Conservation (phyloP, 441 rosid genomes). For the Populus hybrid region DNA sequence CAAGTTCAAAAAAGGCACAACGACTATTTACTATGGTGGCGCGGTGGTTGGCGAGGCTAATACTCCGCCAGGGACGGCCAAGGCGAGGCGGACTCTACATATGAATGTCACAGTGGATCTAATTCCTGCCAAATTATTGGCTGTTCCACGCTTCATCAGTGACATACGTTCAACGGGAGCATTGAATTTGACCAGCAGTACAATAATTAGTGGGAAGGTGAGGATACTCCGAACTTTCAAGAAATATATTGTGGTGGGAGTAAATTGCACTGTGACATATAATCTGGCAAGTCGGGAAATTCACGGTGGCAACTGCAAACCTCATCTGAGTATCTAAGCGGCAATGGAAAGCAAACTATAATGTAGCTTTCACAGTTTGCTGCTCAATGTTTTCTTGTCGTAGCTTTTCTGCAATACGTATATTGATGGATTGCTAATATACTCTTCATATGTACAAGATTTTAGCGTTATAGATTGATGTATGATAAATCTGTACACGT, state of each 20-base stretch:
- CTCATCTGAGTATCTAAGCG: conserved; percentile 4
- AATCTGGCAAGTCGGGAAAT: conserved; percentile 4
- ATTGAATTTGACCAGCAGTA: conserved; percentile 30
- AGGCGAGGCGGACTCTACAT: conserved; percentile 37
- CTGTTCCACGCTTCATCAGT: background rate
- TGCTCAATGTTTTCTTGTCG: background rate
- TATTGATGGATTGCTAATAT: background rate
- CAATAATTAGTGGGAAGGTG: conserved; percentile 40
- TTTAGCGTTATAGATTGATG: background rate
- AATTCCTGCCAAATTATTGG: conserved; percentile 13
- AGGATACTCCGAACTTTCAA: conserved; percentile 29
- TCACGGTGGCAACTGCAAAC: conserved; percentile 20
- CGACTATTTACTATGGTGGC: conserved; percentile 27
- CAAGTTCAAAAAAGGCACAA: conserved; percentile 29
- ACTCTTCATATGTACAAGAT: no score
- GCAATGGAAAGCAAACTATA: background rate
- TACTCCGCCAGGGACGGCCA: conserved; percentile 33
- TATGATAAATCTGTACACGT: background rate
- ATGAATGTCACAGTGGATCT: conserved; percentile 43
- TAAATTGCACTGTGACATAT: conserved; percentile 32
- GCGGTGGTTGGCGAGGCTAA: conserved; percentile 33
- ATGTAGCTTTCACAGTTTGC: background rate
- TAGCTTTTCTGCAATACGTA: background rate
- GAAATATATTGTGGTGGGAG: conserved; percentile 24
- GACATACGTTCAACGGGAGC: background rate